Percentiles rank a stretch among this genome's conserved stretches.
Evolutionary conservation across 208 protist genomes (phyloP).

Genomic region (Trypanosoma melophagium): DNA sequence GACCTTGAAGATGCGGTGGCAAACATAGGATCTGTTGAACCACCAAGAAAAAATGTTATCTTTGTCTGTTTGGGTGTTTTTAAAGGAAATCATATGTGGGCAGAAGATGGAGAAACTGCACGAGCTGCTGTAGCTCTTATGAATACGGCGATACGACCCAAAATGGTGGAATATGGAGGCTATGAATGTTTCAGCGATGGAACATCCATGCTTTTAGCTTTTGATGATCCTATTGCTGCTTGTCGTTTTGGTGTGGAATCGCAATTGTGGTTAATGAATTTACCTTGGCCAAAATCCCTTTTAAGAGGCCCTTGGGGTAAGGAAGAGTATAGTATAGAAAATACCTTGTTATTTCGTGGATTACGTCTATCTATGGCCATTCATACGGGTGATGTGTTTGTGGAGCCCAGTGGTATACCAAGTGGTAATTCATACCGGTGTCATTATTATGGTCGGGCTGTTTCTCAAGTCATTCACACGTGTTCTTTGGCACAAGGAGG

Average conservation of each 20-base stretch:
- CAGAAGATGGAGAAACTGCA: constrained; percentile 54
- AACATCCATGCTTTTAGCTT: constrained; percentile 76
- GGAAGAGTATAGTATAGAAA: constrained; percentile 31
- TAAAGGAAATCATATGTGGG: constrained; percentile 61
- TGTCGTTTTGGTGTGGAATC: constrained; percentile 81
- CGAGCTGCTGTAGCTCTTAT: constrained; percentile 58
- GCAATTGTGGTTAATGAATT: constrained; percentile 72
- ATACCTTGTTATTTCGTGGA: constrained; percentile 50
- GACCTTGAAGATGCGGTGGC: constrained; percentile 60
- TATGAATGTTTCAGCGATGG: constrained; percentile 88
- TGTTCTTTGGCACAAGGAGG: constrained; percentile 70
- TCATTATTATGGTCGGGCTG: constrained; percentile 83
- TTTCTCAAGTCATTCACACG: constrained; percentile 78
- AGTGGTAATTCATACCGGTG: constrained; percentile 45
- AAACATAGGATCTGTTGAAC: constrained; percentile 27
- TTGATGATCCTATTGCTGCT: constrained; percentile 62
- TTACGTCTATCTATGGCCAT: constrained; percentile 73
- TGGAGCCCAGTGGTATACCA: constrained; percentile 71
- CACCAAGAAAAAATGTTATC: constrained; percentile 61
- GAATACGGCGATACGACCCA: constrained; percentile 68
- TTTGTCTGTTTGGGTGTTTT: constrained; percentile 75
- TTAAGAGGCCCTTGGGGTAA: constrained; percentile 34
- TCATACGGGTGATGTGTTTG: constrained; percentile 68
- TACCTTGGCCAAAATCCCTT: constrained; percentile 76
- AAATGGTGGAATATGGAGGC: constrained; percentile 77